Evolutionary conservation across 179 eudicot genomes (phyloP).

Genomic region (Camellia oleifera): DNA sequence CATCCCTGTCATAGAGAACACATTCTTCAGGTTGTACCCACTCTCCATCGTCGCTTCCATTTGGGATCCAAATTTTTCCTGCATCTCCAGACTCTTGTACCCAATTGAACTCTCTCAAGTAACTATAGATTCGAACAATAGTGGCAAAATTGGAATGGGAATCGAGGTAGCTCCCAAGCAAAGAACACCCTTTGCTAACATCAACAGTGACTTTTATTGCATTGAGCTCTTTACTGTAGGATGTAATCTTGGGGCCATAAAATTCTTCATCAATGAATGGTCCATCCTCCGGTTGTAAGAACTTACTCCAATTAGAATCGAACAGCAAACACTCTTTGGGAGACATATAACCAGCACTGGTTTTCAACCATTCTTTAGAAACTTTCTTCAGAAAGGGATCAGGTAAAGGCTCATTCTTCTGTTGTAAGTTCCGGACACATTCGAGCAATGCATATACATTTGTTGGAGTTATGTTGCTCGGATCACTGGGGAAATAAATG

Average conservation of each 20-base stretch:
- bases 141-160: constrained; percentile 29
- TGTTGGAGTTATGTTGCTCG: constrained; percentile 28
- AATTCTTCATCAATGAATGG: constrained; percentile 62
- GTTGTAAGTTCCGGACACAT: constrained; percentile 21
- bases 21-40: constrained; percentile 56
- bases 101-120: constrained; percentile 40
- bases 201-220: constrained; percentile 40
- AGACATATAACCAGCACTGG: constrained; percentile 38
- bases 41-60: constrained; percentile 37
- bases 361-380: constrained; percentile 47
- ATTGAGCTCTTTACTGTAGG: constrained; percentile 46
- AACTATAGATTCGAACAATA: constrained; percentile 44
- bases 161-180: constrained; percentile 41
- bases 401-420: constrained; percentile 14
- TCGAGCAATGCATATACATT: constrained; percentile 41
- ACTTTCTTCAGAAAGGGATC: constrained; percentile 24
- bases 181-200: constrained; percentile 24
- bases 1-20: constrained; percentile 48
- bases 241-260: constrained; percentile 41
- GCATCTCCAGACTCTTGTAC: constrained; percentile 20
- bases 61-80: constrained; percentile 48
- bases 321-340: constrained; percentile 48
- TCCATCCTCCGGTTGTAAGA: constrained; percentile 43
- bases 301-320: constrained; percentile 21
- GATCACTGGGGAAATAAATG: constrained; percentile 35